These are phyloP conservation scores for Phytopythium kandeliae DNA, from an alignment of 352 stramenopile genomes.

Conservation along the genomic window DNA sequence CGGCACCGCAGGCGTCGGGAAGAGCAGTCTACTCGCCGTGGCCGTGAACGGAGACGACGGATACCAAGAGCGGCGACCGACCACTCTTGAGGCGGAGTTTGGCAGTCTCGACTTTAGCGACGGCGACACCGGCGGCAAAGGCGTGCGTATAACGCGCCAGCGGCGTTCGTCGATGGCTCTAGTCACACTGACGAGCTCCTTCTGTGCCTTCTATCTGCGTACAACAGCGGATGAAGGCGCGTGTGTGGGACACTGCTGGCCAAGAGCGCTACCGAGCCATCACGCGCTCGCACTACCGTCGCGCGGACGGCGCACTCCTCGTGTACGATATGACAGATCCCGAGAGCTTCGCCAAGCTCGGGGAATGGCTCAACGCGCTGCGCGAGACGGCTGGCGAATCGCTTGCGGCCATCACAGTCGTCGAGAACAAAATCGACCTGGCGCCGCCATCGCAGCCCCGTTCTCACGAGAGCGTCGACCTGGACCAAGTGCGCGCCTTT, in stretches of 20 bases:
- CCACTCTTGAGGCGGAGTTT: conserved; percentile 73
- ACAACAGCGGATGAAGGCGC: conserved; percentile 52
- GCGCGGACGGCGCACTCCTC: conserved; percentile 82
- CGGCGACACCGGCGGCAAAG: conserved; percentile 19
- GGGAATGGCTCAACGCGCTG: conserved; percentile 87
- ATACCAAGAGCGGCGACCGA: conserved; percentile 56
- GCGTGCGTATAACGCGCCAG: too few species aligned
- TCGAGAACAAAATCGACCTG: conserved; percentile 91
- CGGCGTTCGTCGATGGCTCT: background rate
- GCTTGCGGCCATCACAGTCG: conserved; percentile 81
- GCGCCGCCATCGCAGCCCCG: conserved; percentile 14
- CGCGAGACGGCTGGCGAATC: conserved; percentile 80
- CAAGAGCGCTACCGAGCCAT: conserved; percentile 89
- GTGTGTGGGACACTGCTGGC: conserved; percentile 88
- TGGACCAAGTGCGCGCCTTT: conserved; percentile 36
- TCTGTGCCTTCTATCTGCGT: background rate
- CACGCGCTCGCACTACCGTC: conserved; percentile 79
- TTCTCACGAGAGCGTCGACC: conserved; percentile 32
- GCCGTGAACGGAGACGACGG: conserved; percentile 47
- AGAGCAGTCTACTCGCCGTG: conserved; percentile 71
- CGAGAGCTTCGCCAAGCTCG: conserved; percentile 81
- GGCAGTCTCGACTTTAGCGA: conserved; percentile 60
- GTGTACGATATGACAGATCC: conserved; percentile 90
- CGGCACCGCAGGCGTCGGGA: conserved; percentile 70
- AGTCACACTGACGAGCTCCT: background rate